Evolutionary conservation across 441 rosid genomes (phyloP).

Genomic region (Cnidoscolus chayamansa): DNA sequence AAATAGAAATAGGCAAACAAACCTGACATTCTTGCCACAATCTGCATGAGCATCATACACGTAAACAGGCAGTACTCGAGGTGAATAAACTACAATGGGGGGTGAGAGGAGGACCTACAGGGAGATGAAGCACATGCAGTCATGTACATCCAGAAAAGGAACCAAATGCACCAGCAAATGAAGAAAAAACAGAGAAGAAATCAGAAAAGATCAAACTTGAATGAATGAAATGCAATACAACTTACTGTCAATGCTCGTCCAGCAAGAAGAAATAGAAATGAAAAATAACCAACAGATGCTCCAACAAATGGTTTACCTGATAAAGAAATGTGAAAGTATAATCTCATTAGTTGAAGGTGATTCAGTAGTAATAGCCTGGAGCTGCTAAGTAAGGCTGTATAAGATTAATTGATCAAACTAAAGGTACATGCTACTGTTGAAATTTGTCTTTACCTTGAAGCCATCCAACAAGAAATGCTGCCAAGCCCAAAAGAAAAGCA

Average conservation of each 20-base stretch:
- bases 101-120: constrained; percentile 98
- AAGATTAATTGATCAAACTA: constrained; percentile 16
- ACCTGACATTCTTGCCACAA: constrained; percentile 99
- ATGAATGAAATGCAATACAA: constrained; percentile 23
- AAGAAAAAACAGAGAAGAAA: background rate
- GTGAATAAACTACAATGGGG: constrained; percentile 99
- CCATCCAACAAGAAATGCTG: constrained; percentile 98
- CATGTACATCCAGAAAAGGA: constrained; percentile 1
- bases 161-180: background rate
- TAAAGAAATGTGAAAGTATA: constrained; percentile 22
- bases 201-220: constrained; percentile 8
- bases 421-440: constrained; percentile 6
- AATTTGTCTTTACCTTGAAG: constrained; percentile 57
- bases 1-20: constrained; percentile 24
- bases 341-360: constrained; percentile 16
- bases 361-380: background rate
- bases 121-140: constrained; percentile 21
- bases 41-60: constrained; percentile 99
- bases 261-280: constrained; percentile 91
- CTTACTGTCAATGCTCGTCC: constrained; percentile 99
- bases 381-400: background rate
- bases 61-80: constrained; percentile 97
- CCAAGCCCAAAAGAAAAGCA: constrained; percentile 95
- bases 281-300: constrained; percentile 98
- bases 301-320: constrained; percentile 96